Conservation (phyloP, 2,329 filamentous ascomycete species). For the Lecanicillium sp. region DNA sequence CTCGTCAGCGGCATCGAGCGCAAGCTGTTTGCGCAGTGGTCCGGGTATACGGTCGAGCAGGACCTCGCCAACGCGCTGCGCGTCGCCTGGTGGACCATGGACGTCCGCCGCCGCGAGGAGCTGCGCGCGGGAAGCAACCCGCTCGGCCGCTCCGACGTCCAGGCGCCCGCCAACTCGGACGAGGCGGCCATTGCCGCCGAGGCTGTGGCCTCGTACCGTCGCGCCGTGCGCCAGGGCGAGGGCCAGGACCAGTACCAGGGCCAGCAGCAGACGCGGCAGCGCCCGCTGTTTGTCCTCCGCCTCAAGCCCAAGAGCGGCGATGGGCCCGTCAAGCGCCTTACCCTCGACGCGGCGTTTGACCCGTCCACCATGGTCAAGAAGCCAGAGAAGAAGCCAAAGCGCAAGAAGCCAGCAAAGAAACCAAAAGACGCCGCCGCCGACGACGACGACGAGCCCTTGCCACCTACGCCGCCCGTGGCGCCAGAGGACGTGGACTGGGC, state of each 20-base stretch:
- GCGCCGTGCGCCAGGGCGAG: not conserved
- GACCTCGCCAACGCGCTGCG: constrained; percentile 19
- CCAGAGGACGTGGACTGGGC: too few species aligned
- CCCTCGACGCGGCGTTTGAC: too few species aligned
- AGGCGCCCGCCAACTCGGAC: not conserved
- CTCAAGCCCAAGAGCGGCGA: too few species aligned
- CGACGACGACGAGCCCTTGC: too few species aligned
- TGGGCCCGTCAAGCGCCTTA: too few species aligned
- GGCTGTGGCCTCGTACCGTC: not conserved
- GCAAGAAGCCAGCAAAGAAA: too few species aligned
- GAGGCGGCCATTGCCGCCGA: constrained; percentile 1
- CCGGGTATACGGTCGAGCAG: constrained; percentile 20
- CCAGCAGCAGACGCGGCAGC: not conserved
- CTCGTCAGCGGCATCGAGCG: constrained; percentile 20
- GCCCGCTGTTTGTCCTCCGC: too few species aligned
- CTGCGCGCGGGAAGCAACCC: not conserved
- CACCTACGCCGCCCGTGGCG: too few species aligned
- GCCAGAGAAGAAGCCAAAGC: too few species aligned
- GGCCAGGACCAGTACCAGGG: not conserved
- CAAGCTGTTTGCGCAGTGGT: constrained; percentile 20
- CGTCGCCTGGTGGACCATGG: constrained; percentile 18
- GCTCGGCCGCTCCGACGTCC: constrained; percentile 6
- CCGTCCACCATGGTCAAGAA: too few species aligned
- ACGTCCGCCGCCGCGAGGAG: constrained; percentile 14
- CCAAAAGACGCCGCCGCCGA: too few species aligned